These are phyloP conservation scores for Colletotrichum sp. DNA, from an alignment of 2,329 filamentous ascomycete genomes.

Conservation along the genomic window DNA sequence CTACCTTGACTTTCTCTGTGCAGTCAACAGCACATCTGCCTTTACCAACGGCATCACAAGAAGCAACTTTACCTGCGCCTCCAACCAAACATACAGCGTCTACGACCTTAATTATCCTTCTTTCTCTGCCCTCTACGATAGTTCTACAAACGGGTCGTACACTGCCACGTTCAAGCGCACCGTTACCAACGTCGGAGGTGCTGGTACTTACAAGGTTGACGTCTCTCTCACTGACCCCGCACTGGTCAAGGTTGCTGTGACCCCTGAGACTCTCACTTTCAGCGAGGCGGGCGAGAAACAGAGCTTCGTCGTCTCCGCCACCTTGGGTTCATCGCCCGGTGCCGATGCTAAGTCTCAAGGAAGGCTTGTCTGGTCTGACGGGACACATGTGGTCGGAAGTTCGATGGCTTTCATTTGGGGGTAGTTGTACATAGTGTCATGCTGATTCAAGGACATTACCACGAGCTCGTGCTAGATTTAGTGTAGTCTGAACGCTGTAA, in stretches of 20 bases:
- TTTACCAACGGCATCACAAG: constrained; percentile 4
- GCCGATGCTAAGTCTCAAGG: not conserved
- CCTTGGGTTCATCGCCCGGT: not conserved
- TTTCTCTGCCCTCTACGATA: constrained; percentile 7
- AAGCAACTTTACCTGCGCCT: constrained; percentile 1
- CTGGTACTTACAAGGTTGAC: not conserved
- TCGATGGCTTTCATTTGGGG: not conserved
- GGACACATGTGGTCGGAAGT: constrained; percentile 15
- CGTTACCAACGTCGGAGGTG: constrained; percentile 11
- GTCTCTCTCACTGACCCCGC: not conserved
- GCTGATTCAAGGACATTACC: not conserved
- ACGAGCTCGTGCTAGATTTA: not conserved
- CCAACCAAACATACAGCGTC: not conserved
- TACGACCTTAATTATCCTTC: constrained; percentile 22
- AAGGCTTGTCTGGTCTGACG: constrained; percentile 17
- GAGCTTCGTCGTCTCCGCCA: not conserved
- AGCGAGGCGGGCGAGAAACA: not conserved
- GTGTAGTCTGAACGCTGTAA: not conserved
- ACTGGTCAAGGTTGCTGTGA: not conserved
- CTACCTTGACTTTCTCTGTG: constrained; percentile 28
- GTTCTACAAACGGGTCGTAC: not conserved
- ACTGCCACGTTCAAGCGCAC: constrained; percentile 16
- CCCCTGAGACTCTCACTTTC: not conserved
- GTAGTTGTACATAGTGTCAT: not conserved
- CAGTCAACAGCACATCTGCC: constrained; percentile 23